A percentile compares a stretch with the other conserved stretches of the same genome.
Conservation (phyloP, 179 eudicot species). For the Pouteria campechiana region DNA sequence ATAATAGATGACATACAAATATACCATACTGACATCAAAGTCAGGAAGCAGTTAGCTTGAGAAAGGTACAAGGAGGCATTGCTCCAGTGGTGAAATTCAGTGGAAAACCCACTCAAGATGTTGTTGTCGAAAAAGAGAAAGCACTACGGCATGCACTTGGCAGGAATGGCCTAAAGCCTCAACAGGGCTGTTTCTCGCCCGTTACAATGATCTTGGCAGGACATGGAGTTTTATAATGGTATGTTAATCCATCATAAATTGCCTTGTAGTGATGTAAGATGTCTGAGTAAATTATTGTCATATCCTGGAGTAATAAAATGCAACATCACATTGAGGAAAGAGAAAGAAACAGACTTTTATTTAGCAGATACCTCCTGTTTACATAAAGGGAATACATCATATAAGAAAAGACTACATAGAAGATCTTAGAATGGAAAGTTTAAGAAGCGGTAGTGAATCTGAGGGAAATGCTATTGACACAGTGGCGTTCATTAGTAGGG, state of each 20-base stretch:
- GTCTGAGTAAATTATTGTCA: too few species aligned
- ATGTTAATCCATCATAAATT: too few species aligned
- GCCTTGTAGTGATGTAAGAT: too few species aligned
- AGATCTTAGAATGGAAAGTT: too few species aligned
- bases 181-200: slow-evolving; percentile 66
- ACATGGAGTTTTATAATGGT: slow-evolving; percentile 80
- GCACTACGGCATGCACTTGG: slow-evolving; percentile 39
- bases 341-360: too few species aligned
- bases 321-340: too few species aligned
- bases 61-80: slow-evolving; percentile 70
- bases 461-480: slow-evolving; percentile 78
- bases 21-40: too few species aligned
- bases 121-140: slow-evolving; percentile 59
- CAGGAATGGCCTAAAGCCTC: slow-evolving; percentile 59
- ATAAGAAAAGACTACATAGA: too few species aligned
- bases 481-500: slow-evolving; percentile 83
- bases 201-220: slow-evolving; percentile 95
- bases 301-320: too few species aligned
- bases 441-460: slow-evolving; percentile 55
- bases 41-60: slow-evolving; percentile 51
- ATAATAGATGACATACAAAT: too few species aligned
- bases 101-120: slow-evolving; percentile 78
- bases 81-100: slow-evolving; percentile 84
- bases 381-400: too few species aligned
- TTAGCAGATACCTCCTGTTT: too few species aligned